A percentile compares a stretch with the other conserved stretches of the same genome.
Conservation (phyloP, 768 basidiomycete species). For the Lactifluus volemus region DNA sequence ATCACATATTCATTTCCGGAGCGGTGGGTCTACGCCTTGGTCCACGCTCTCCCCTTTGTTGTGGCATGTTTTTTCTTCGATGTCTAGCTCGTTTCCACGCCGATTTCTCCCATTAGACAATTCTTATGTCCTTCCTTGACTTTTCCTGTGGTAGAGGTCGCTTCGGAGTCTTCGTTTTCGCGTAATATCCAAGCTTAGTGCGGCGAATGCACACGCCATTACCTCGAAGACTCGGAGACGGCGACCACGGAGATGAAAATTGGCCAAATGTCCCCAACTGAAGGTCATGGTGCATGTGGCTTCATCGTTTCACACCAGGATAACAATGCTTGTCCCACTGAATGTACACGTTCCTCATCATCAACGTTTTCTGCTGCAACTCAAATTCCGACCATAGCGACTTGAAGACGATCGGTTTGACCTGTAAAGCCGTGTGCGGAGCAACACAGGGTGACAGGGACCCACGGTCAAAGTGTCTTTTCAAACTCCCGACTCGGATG, state of each 20-base stretch:
- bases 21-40: not conserved
- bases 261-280: not conserved
- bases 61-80: not conserved
- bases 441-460: not conserved
- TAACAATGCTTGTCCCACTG: not conserved
- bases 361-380: not conserved
- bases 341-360: not conserved
- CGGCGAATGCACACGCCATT: not conserved
- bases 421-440: not conserved
- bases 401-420: not conserved
- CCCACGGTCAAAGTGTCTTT: not conserved
- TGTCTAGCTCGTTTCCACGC: not conserved
- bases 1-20: constrained; percentile 10
- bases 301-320: not conserved
- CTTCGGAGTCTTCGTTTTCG: not conserved
- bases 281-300: not conserved
- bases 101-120: not conserved
- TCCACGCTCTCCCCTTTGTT: not conserved
- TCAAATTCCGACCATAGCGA: not conserved
- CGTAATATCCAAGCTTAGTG: not conserved
- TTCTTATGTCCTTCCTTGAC: not conserved
- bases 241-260: constrained; percentile 11
- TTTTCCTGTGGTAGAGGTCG: not conserved
- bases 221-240: not conserved
- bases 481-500: not conserved